Evolutionary conservation across 306 rosid species (phyloP), one percentile per base, ranked within the genome.

Genomic region (Cercis canadensis): DNA sequence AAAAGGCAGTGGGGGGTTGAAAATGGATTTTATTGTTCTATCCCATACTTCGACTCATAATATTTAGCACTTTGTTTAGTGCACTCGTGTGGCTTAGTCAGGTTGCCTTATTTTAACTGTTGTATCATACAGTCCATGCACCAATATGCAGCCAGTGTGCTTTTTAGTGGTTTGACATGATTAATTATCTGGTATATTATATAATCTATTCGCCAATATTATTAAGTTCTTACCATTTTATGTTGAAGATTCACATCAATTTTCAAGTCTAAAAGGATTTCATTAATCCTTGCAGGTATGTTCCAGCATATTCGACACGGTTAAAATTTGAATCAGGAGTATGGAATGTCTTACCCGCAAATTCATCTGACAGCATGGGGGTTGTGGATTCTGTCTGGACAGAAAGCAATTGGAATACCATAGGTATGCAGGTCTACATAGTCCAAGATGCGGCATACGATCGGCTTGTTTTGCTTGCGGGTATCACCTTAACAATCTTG

Each of bases 301-400:
- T 93, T 74, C 97, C 97, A 31, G 98, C 98, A 50, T 93, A 93
- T 75, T 93, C 98, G 18, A 88, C 98, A 7, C 80, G 93, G 63
- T 73, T 90, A 77, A 84, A 82, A 73, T 83, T 67, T 72, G 84
- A 88, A 73, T 87, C 92, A 45, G 97, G 87, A 65, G 71, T 40
- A 45, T 93, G 98, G 98, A 75, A 13, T 70, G 86, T 92, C 63
- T 69, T 93, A 80, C 87, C 97, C 73, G 73, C 90, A 32, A 85
- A 87, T 82, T 77, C 90, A 62, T 84, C 96, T 9, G 98, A 87
- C 31, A 80, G 76, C 31, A 85, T 93, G 93, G 97, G 88, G 58
- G 65, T 57, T 45, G 76, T 82, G 63, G 98, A 93, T 52, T 84
- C 93, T 41, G 83, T 93, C 77, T 93, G 98, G 98, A 88, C 97